phyloP scores from a whole-genome alignment of 1,284 basidiomycete species.

The Schizophyllum amplum region DNA sequence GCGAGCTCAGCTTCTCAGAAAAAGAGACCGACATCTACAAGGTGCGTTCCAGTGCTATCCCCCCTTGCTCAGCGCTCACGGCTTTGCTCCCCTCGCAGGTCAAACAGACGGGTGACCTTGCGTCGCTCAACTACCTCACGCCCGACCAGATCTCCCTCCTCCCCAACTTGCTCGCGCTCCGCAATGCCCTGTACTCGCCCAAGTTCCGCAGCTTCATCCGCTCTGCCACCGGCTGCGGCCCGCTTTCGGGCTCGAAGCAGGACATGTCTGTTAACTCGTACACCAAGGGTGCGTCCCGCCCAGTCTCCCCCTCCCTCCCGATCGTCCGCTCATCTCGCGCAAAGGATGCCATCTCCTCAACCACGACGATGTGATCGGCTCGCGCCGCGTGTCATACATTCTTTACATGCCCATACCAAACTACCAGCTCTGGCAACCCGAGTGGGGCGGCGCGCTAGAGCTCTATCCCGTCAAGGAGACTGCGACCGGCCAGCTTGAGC shows the following conservation, averaged over 20 bases:
- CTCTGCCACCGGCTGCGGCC: slow-evolving; percentile 88
- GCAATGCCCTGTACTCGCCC: slow-evolving; percentile 88
- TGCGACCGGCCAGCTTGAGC: slow-evolving; percentile 49
- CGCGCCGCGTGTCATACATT: slow-evolving; percentile 93
- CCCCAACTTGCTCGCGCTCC: slow-evolving; percentile 72
- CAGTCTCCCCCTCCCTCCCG: neutral
- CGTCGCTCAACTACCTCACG: slow-evolving; percentile 83
- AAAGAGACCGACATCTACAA: slow-evolving; percentile 99
- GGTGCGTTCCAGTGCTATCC: slow-evolving; percentile 33
- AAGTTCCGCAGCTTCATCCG: slow-evolving; percentile 83
- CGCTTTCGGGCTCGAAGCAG: slow-evolving; percentile 87
- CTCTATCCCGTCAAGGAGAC: slow-evolving; percentile 70
- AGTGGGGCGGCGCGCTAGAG: slow-evolving; percentile 93
- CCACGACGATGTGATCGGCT: slow-evolving; percentile 97
- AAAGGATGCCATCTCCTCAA: slow-evolving; percentile 90
- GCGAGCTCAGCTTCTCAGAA: slow-evolving; percentile 86
- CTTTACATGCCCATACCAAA: slow-evolving; percentile 92
- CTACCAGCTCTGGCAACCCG: slow-evolving; percentile 56
- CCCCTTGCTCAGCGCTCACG: slow-evolving; percentile 2
- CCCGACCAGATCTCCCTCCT: slow-evolving; percentile 71
- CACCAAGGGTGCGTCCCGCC: slow-evolving; percentile 25
- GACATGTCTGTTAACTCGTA: slow-evolving; percentile 97
- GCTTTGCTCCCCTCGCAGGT: slow-evolving; percentile 44
- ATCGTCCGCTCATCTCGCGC: neutral
- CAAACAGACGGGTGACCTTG: slow-evolving; percentile 95